Evolutionary conservation across 2,329 filamentous ascomycete species (phyloP), one percentile per base, ranked within the genome.

Genomic region (Hypoxylon rubiginosum): DNA sequence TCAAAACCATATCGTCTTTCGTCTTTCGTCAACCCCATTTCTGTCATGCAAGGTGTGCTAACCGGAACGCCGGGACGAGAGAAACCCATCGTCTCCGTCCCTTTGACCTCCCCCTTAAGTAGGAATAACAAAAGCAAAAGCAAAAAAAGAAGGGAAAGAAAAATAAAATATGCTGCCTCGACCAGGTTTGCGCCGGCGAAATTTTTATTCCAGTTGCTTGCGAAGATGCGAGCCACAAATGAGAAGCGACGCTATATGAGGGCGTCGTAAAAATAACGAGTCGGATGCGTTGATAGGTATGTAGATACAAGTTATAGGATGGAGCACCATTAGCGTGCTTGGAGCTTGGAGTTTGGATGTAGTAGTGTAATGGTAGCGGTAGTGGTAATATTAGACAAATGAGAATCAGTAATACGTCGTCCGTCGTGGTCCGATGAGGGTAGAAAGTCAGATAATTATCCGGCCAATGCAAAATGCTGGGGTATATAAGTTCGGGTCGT

Each of bases 61-160:
- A 66, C 72, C 73, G 62, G 62, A 75, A 75, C 73, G 72, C 73
- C 73, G 39, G 60, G 66, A 64, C 68, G 39, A 60, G 68, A 60
- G 69, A 69, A 71, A 63, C 59, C 59, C 69, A 63, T 62, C 57
- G 62, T 69, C 72, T 68, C 69, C 34, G 34, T 36, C 34, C 34
- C 34, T 13, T 36, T 15, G 10, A 67, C 43, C 67, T 32, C 59
- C 62, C 55, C 46, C 51, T 41, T 55, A 53, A 41, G 59, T 64
- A n/a, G n/a, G n/a, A n/a, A n/a, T n/a, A n/a, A n/a, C n/a, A 53
- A 61, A 46, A 64, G 26, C 3, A 28, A 34, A 10, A 34, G 32
- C 11, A 4, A 34, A 10, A 50, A 62, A 26, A 60, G 62, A 64
- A 34, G 62, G 62, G n/a, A n/a, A n/a, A n/a, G n/a, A n/a, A 54